phyloP scores from a whole-genome alignment of 805 yeast species.

The Isabelozyma pseudorhagii region DNA sequence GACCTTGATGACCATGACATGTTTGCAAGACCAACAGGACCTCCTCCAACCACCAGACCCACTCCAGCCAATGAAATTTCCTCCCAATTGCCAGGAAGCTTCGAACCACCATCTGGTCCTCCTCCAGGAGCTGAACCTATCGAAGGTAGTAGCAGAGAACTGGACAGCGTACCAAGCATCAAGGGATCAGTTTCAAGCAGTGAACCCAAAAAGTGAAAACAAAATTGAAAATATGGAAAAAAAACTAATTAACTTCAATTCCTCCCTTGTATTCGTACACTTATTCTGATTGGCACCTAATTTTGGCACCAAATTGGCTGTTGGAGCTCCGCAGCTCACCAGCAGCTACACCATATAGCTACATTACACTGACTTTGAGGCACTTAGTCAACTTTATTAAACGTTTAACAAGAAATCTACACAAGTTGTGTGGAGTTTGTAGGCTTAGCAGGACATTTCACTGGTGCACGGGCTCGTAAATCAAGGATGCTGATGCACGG shows the following conservation, averaged over 20 bases:
- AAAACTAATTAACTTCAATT: background rate
- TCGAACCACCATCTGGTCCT: constrained; percentile 2
- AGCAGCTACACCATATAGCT: too few species aligned
- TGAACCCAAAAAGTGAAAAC: background rate
- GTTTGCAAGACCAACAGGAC: constrained; percentile 9
- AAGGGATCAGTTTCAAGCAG: constrained; percentile 2
- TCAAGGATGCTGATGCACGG: too few species aligned
- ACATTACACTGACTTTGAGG: too few species aligned
- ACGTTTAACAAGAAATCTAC: too few species aligned
- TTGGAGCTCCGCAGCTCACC: too few species aligned
- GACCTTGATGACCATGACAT: constrained; percentile 5
- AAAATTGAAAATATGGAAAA: too few species aligned
- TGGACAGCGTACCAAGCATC: constrained; percentile 10
- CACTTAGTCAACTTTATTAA: too few species aligned
- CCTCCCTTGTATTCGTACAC: background rate
- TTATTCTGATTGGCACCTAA: too few species aligned
- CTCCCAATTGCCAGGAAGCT: background rate
- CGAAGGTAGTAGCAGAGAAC: background rate
- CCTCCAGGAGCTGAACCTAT: constrained; percentile 3
- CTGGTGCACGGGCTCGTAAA: too few species aligned
- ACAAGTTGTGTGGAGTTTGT: too few species aligned
- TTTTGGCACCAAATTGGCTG: too few species aligned
- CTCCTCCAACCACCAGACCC: constrained; percentile 1
- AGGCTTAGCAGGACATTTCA: too few species aligned
- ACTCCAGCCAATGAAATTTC: background rate